Conservation (phyloP, 805 yeast genomes). For the Candida mattraensis region DNA sequence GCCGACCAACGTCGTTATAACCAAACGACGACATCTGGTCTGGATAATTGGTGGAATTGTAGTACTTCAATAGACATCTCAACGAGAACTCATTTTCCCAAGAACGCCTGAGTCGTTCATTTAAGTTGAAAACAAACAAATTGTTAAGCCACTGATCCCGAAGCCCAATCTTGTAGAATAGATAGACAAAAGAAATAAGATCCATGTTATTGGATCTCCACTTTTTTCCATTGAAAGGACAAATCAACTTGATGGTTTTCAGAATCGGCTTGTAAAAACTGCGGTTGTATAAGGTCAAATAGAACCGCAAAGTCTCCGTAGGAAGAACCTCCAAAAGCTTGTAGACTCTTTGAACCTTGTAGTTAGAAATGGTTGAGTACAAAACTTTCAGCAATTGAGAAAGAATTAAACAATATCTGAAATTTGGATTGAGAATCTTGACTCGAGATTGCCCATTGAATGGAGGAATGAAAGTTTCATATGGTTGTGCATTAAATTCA, state of each 20-base stretch:
- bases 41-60: conserved; percentile 61
- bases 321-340: conserved; percentile 63
- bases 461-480: conserved; percentile 28
- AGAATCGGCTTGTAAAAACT: conserved; percentile 68
- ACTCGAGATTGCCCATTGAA: conserved; percentile 28
- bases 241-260: conserved; percentile 70
- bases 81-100: conserved; percentile 84
- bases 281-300: conserved; percentile 59
- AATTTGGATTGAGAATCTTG: conserved; percentile 27
- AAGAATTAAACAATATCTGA: conserved; percentile 47
- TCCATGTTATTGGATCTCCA: conserved; percentile 96
- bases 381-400: conserved; percentile 53
- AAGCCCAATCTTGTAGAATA: conserved; percentile 68
- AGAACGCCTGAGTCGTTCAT: conserved; percentile 71
- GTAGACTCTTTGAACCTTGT: conserved; percentile 72
- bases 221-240: conserved; percentile 89
- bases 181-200: conserved; percentile 79
- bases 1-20: conserved; percentile 38
- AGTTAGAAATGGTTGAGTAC: conserved; percentile 54
- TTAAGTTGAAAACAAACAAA: conserved; percentile 68
- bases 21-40: conserved; percentile 56
- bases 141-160: conserved; percentile 93
- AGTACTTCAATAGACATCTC: conserved; percentile 74
- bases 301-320: conserved; percentile 57
- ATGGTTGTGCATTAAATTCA: conserved; percentile 13